A percentile compares a stretch with the other conserved stretches of the same genome.
These are phyloP conservation scores for Suillus hirtellus DNA, from an alignment of 768 basidiomycete species.

Conservation along the genomic window DNA sequence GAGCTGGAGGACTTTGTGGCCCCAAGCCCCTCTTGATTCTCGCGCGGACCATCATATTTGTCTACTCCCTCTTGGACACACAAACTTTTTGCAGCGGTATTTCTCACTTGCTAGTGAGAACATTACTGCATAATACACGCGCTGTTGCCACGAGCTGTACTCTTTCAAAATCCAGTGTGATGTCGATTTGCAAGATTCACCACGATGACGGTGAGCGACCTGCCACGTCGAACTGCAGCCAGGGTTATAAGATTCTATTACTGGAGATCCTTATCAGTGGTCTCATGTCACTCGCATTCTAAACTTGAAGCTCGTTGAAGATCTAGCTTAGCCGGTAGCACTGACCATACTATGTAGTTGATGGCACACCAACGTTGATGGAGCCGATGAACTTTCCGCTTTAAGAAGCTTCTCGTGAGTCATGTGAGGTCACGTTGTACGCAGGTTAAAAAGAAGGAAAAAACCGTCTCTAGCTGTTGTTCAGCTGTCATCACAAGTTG, in stretches of 20 bases:
- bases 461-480: neutral
- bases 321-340: no score
- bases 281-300: neutral
- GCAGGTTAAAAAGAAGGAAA: neutral
- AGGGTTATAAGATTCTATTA: neutral
- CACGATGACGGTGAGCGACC: neutral
- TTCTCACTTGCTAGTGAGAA: neutral
- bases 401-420: neutral
- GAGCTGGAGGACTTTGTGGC: neutral
- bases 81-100: neutral
- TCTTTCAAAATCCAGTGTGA: no score
- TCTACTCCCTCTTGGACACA: neutral
- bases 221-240: neutral
- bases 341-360: no score
- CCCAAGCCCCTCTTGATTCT: neutral
- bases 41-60: neutral
- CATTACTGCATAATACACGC: neutral
- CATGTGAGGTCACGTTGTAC: neutral
- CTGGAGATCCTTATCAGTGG: neutral
- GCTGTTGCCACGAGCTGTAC: neutral
- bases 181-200: neutral
- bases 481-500: neutral
- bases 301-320: neutral
- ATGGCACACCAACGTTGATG: no score
- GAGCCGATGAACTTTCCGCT: neutral